Conservation (phyloP, 2,329 filamentous ascomycete species). For the Sarocladiaceae sp. region DNA sequence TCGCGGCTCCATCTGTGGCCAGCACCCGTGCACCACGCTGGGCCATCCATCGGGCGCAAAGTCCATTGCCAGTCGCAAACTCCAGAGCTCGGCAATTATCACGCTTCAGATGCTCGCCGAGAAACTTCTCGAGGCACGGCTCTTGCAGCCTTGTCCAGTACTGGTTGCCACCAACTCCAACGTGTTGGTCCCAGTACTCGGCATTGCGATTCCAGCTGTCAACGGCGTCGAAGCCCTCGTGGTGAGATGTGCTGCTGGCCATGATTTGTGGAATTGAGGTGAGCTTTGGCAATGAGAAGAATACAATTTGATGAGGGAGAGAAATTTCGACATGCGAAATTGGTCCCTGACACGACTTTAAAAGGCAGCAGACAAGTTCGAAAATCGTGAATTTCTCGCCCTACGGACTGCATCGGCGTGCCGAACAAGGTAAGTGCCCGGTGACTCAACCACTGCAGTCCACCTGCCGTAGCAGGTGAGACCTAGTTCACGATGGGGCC, state of each 20-base stretch:
- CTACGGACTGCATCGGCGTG: neutral
- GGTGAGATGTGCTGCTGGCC: neutral
- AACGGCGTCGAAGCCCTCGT: constrained; percentile 16
- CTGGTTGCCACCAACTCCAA: constrained; percentile 36
- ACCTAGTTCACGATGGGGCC: too few relatives aligned
- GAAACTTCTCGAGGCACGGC: constrained; percentile 33
- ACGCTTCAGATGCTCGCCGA: constrained; percentile 17
- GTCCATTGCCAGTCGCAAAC: constrained; percentile 45
- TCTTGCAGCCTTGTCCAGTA: constrained; percentile 39
- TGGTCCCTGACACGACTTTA: neutral
- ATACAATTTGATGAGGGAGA: neutral
- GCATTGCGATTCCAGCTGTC: constrained; percentile 38
- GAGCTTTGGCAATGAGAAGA: neutral
- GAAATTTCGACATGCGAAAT: neutral
- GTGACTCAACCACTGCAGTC: too few relatives aligned
- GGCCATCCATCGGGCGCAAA: constrained; percentile 40
- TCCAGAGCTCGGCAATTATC: constrained; percentile 34
- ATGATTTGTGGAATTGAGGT: neutral
- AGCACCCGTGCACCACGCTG: constrained; percentile 30
- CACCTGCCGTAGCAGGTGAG: too few relatives aligned
- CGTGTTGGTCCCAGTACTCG: constrained; percentile 34
- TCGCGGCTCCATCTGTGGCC: constrained; percentile 38
- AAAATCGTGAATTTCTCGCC: neutral
- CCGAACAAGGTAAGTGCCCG: neutral
- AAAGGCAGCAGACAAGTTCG: neutral